These are phyloP conservation scores for Tolypocladium pustulatum DNA, from an alignment of 2,329 filamentous ascomycete genomes.

Conservation along the genomic window DNA sequence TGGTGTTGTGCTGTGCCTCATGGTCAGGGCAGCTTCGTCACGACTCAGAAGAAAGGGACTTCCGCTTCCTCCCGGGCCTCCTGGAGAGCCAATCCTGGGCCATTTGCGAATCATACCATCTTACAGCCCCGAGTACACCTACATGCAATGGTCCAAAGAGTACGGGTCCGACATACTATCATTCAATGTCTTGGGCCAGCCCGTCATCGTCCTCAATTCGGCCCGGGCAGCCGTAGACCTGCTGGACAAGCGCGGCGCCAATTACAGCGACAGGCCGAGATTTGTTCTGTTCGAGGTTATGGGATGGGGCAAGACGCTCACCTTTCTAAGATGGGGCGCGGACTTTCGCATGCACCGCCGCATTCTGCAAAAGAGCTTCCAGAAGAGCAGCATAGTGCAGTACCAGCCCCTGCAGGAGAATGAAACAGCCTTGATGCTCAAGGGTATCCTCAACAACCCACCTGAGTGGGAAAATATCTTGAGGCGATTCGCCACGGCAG, in stretches of 20 bases:
- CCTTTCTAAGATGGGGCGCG: constrained; percentile 31
- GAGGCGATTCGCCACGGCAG: constrained; percentile 26
- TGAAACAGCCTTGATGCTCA: constrained; percentile 19
- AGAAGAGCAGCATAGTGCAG: constrained; percentile 23
- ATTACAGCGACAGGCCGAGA: constrained; percentile 33
- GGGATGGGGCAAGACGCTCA: constrained; percentile 35
- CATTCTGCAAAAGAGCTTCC: constrained; percentile 32
- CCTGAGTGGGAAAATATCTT: constrained; percentile 25
- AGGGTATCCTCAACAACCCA: constrained; percentile 19
- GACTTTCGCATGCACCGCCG: constrained; percentile 32
- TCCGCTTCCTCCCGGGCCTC: constrained; percentile 21
- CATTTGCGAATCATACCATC: constrained; percentile 30
- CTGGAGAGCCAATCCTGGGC: constrained; percentile 28
- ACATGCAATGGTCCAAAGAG: constrained; percentile 24
- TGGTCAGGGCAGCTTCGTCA: background rate
- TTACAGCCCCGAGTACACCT: constrained; percentile 18
- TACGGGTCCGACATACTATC: constrained; percentile 35
- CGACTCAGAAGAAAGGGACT: constrained; percentile 2
- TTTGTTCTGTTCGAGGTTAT: constrained; percentile 32
- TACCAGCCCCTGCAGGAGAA: constrained; percentile 23
- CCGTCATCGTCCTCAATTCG: constrained; percentile 33
- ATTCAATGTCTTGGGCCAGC: constrained; percentile 21
- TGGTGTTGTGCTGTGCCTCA: constrained; percentile 2
- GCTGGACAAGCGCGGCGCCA: constrained; percentile 32
- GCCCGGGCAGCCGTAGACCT: constrained; percentile 30